Conservation (phyloP, 805 yeast genomes). For the Metschnikowia kunwiensis region DNA sequence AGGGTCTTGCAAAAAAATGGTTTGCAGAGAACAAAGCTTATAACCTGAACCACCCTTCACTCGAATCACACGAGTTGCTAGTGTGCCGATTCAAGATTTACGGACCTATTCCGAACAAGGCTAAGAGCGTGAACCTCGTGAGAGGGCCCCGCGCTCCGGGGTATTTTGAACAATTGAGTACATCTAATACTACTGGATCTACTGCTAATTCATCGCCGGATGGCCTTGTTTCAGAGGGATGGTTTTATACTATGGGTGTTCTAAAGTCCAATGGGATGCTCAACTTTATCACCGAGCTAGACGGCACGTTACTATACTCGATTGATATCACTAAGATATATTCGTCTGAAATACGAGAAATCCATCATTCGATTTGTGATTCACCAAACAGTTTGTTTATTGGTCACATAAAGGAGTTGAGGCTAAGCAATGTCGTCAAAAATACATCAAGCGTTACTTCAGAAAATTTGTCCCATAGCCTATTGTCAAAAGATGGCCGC, state of each 20-base stretch:
- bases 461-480: constrained; percentile 16
- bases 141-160: constrained; percentile 39
- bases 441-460: constrained; percentile 28
- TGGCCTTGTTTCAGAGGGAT: constrained; percentile 44
- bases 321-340: constrained; percentile 51
- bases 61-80: constrained; percentile 39
- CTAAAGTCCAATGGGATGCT: constrained; percentile 60
- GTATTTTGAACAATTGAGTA: constrained; percentile 14
- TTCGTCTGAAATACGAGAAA: constrained; percentile 59
- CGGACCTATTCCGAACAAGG: constrained; percentile 54
- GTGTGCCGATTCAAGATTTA: constrained; percentile 64
- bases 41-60: constrained; percentile 19
- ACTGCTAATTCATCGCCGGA: constrained; percentile 3
- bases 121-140: constrained; percentile 36
- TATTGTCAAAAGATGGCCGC: constrained; percentile 35
- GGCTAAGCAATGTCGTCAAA: constrained; percentile 40
- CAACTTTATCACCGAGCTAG: constrained; percentile 58
- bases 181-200: background rate
- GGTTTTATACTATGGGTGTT: constrained; percentile 74
- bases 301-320: constrained; percentile 59
- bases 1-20: constrained; percentile 56
- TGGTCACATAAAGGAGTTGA: constrained; percentile 53
- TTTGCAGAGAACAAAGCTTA: constrained; percentile 37
- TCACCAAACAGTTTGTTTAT: constrained; percentile 56
- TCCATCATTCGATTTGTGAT: constrained; percentile 62